A percentile compares a stretch with the other conserved stretches of the same genome.
phyloP scores from a whole-genome alignment of 2,329 filamentous ascomycete species.

The Nakataea oryzae region DNA sequence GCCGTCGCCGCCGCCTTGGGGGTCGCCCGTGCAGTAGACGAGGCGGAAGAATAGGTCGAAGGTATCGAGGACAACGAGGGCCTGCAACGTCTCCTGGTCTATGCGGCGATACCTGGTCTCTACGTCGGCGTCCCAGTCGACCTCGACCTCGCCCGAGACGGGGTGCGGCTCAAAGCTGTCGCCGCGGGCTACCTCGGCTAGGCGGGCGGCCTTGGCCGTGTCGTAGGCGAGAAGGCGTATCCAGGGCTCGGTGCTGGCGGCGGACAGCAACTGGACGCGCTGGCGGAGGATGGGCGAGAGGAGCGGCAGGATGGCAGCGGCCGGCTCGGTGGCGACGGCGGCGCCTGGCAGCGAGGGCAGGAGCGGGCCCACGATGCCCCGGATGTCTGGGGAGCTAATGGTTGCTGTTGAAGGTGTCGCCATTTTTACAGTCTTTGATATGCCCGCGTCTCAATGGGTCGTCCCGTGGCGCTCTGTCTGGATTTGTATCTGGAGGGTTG shows the following conservation, averaged over 20 bases:
- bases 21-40: conserved; percentile 58
- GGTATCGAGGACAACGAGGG: conserved; percentile 50
- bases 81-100: conserved; percentile 66
- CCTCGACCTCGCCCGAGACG: conserved; percentile 67
- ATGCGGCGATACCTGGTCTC: conserved; percentile 55
- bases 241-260: conserved; percentile 52
- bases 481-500: background rate
- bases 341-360: conserved; percentile 50
- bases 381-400: conserved; percentile 33
- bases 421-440: background rate
- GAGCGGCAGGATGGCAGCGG: conserved; percentile 44
- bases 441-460: background rate
- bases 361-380: conserved; percentile 41
- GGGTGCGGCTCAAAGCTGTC: conserved; percentile 69
- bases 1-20: conserved; percentile 47
- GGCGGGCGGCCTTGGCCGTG: conserved; percentile 38
- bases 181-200: conserved; percentile 50
- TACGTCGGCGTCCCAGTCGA: conserved; percentile 56
- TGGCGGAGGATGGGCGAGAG: conserved; percentile 58
- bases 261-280: conserved; percentile 54
- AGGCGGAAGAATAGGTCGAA: conserved; percentile 52
- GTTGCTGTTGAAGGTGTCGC: background rate
- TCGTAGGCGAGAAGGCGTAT: conserved; percentile 64
- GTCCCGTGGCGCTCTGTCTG: background rate
- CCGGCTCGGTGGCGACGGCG: conserved; percentile 45